A percentile compares a stretch with the other conserved stretches of the same genome.
phyloP scores from a whole-genome alignment of 495 filamentous ascomycete species.

The Aspergillus diversus region DNA sequence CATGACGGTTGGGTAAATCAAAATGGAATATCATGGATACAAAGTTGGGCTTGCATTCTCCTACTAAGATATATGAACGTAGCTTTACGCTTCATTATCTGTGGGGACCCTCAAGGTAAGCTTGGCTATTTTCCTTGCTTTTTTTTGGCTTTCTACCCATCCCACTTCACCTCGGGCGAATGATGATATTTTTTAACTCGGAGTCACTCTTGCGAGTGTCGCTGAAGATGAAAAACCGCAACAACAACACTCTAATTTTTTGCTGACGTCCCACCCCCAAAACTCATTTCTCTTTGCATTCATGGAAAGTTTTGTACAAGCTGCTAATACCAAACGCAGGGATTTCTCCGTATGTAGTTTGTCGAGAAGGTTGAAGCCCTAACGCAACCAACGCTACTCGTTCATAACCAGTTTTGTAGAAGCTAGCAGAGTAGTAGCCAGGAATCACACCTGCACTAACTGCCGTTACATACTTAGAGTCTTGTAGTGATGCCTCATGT shows the following conservation, averaged over 20 bases:
- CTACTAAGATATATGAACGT: constrained; percentile 47
- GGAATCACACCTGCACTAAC: too few relatives aligned
- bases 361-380: too few relatives aligned
- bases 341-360: background rate
- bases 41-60: constrained; percentile 13
- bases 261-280: constrained; percentile 48
- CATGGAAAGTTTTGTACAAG: constrained; percentile 10
- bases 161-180: constrained; percentile 38
- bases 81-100: constrained; percentile 42
- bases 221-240: constrained; percentile 57
- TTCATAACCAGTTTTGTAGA: too few relatives aligned
- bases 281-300: constrained; percentile 8
- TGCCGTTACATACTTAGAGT: too few relatives aligned
- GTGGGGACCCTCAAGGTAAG: constrained; percentile 35
- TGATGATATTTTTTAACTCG: constrained; percentile 65
- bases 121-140: constrained; percentile 18
- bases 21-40: constrained; percentile 39
- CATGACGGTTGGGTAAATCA: constrained; percentile 37
- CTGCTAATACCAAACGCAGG: constrained; percentile 19
- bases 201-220: constrained; percentile 43
- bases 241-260: constrained; percentile 70
- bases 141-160: constrained; percentile 8
- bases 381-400: too few relatives aligned
- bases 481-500: too few relatives aligned
- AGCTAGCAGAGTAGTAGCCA: too few relatives aligned